These are phyloP conservation scores for Komagataella pseudopastoris DNA, from an alignment of 805 yeast species.

Conservation along the genomic window DNA sequence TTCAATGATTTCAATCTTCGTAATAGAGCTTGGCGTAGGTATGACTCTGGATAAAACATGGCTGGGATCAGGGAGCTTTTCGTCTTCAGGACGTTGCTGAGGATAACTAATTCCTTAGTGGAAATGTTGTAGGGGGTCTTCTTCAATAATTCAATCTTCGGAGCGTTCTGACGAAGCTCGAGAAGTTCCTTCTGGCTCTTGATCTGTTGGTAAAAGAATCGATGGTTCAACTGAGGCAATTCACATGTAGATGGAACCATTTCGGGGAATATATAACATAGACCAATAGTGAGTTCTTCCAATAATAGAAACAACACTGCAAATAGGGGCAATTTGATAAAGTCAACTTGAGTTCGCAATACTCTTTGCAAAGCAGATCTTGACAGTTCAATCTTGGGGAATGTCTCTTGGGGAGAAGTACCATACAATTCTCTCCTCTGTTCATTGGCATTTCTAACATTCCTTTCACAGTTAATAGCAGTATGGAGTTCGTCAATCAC, in stretches of 20 bases:
- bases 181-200: constrained; percentile 11
- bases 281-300: constrained; percentile 41
- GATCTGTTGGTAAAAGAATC: constrained; percentile 19
- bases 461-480: constrained; percentile 11
- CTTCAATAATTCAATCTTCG: constrained; percentile 14
- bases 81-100: constrained; percentile 23
- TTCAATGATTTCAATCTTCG: constrained; percentile 27
- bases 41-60: constrained; percentile 22
- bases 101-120: constrained; percentile 19
- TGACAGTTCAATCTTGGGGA: constrained; percentile 7
- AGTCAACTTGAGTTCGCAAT: constrained; percentile 35
- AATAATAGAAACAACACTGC: constrained; percentile 37
- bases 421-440: constrained; percentile 1
- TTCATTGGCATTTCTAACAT: constrained; percentile 6
- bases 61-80: constrained; percentile 26
- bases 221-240: constrained; percentile 30
- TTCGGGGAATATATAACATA: constrained; percentile 39
- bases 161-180: constrained; percentile 6
- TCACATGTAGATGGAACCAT: constrained; percentile 52
- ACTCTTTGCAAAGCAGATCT: constrained; percentile 37
- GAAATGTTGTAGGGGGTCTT: constrained; percentile 36
- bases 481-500: constrained; percentile 13
- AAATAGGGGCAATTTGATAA: constrained; percentile 43
- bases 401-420: neutral
- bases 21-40: constrained; percentile 22